These are phyloP conservation scores for Coffea canephora DNA, from an alignment of 257 asterid species.

Conservation along the genomic window DNA sequence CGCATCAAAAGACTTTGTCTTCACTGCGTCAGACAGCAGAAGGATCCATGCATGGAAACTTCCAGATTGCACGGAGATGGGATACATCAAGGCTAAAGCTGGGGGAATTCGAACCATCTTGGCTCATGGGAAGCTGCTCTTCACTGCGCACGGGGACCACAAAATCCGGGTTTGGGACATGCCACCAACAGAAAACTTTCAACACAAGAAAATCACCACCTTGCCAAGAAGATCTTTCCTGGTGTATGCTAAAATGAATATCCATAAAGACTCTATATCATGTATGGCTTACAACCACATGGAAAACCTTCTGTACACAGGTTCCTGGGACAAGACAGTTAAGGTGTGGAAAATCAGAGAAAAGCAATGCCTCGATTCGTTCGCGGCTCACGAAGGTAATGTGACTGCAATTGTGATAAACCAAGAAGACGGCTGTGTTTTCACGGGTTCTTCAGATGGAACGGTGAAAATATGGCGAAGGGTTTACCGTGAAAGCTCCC, in stretches of 20 bases:
- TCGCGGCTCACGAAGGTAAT: constrained; percentile 58
- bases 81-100: constrained; percentile 42
- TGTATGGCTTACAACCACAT: constrained; percentile 47
- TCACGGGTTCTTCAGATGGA: constrained; percentile 67
- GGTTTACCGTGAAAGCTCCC: constrained; percentile 45
- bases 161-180: constrained; percentile 62
- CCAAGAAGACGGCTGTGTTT: constrained; percentile 59
- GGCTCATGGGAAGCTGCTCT: constrained; percentile 43
- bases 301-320: constrained; percentile 61
- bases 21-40: constrained; percentile 58
- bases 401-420: constrained; percentile 54
- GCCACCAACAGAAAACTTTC: constrained; percentile 29
- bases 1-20: constrained; percentile 42
- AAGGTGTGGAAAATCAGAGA: constrained; percentile 59
- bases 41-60: constrained; percentile 67
- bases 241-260: constrained; percentile 25
- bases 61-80: constrained; percentile 58
- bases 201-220: constrained; percentile 42
- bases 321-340: constrained; percentile 64
- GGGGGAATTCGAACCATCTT: constrained; percentile 56
- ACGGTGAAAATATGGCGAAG: constrained; percentile 70
- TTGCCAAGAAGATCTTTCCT: constrained; percentile 47
- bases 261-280: constrained; percentile 39
- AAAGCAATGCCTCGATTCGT: constrained; percentile 50
- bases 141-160: constrained; percentile 57